These are phyloP conservation scores for Coniosporium apollinis DNA, from an alignment of 495 filamentous ascomycete genomes.

Conservation along the genomic window DNA sequence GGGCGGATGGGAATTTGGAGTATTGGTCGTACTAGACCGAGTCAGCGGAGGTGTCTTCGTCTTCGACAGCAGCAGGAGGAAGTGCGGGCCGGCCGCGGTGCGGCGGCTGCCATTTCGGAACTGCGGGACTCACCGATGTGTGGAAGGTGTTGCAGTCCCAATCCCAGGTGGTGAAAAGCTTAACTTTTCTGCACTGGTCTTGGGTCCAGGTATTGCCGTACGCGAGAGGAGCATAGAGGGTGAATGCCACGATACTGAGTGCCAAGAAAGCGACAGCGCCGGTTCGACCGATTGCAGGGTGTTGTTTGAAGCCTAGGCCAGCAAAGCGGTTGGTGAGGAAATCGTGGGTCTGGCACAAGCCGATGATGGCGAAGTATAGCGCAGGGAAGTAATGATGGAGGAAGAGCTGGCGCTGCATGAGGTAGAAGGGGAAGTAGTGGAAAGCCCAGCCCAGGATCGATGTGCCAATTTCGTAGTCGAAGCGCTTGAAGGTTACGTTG, in stretches of 20 bases:
- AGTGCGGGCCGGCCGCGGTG: too few relatives aligned
- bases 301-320: constrained; percentile 49
- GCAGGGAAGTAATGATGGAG: constrained; percentile 95
- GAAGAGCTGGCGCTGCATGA: constrained; percentile 97
- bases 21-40: constrained; percentile 15
- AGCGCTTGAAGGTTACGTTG: constrained; percentile 69
- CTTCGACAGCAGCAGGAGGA: too few relatives aligned
- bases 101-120: too few relatives aligned
- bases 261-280: constrained; percentile 54
- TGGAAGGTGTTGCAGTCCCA: constrained; percentile 93
- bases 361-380: constrained; percentile 83
- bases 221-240: constrained; percentile 67
- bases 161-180: constrained; percentile 81
- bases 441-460: constrained; percentile 85
- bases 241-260: constrained; percentile 58
- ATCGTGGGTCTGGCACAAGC: constrained; percentile 76
- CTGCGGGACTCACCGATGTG: constrained; percentile 59
- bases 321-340: constrained; percentile 55
- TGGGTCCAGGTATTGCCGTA: constrained; percentile 94
- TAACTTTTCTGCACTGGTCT: constrained; percentile 65
- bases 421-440: constrained; percentile 94
- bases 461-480: constrained; percentile 90
- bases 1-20: constrained; percentile 2
- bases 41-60: too few relatives aligned
- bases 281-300: constrained; percentile 54